Base-by-base conservation (phyloP, 805 yeast species). In the Debaryomyces hansenii region DNA sequence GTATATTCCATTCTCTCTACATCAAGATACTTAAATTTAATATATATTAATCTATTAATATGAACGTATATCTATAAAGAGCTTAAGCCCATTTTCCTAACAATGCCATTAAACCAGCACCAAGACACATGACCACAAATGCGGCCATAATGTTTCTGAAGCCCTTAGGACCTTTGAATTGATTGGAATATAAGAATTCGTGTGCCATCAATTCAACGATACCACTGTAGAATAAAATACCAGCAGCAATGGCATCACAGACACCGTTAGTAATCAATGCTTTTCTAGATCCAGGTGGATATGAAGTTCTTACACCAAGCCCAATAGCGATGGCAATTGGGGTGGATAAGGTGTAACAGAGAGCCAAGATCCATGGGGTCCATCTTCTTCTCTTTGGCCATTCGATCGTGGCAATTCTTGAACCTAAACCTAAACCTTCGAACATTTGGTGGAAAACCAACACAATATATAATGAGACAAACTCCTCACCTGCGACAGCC, bases 361-460 rank as follows among this genome's bases (percentile, higher is more conserved):
- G 12, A n/a, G 79, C 78, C 51, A 80, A 63, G 0, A 78, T n/a
- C 80, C 84, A 80, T 14, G 89, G 89, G 0, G 84, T 77, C 53
- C 58, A 67, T 51, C 73, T 69, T 51, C 63, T 64, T 37, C 53
- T 51, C 29, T 53, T 55, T 4, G 72, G 70, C 76, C 76, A 71
- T 16, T 51, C 43, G 2, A 71, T 65, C 11, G 62, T 54, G 4
- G 76, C 74, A 44, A 72, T 65, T 64, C 96, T 79, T 7, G 92
- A 78, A 20, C 96, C 96, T 53, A 89, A 71, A 48, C 96, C 96
- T 41, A 89, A 73, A 41, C 96, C 96, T 68, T 88, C 96, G 59
- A 88, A 88, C 72, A 83, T 74, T 66, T 88, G 96, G 62, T 89
- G 90, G 74, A 81, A 82, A 4, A 83, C 79, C 37, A 72, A 51